Conservation (phyloP, 768 basidiomycete species). For the Clavulina sp. region DNA sequence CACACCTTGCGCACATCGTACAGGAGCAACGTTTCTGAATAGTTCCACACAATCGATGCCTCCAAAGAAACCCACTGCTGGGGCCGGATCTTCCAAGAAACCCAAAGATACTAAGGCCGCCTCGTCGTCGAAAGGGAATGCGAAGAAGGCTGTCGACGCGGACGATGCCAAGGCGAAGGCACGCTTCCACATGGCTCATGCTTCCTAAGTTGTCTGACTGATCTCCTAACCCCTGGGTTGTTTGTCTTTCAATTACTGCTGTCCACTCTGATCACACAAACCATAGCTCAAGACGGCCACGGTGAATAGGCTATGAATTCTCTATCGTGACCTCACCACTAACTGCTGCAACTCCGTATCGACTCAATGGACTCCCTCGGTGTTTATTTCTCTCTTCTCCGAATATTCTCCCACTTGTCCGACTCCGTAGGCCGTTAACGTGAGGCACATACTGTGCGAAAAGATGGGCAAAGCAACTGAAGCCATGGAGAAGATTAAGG, state of each 20-base stretch:
- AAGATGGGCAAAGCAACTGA: conserved; percentile 68
- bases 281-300: background rate
- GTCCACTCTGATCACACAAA: no score
- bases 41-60: no score
- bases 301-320: no score
- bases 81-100: no score
- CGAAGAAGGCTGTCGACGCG: background rate
- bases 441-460: conserved; percentile 77
- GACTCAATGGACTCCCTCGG: no score
- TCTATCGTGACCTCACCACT: background rate
- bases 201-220: no score
- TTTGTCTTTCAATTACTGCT: background rate
- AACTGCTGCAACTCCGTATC: background rate
- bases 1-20: no score
- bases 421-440: conserved; percentile 35
- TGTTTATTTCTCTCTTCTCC: no score
- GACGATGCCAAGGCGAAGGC: background rate
- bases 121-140: background rate
- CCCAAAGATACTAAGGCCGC: background rate
- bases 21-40: no score
- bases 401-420: no score
- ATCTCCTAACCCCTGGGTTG: no score
- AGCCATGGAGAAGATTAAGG: conserved; percentile 65
- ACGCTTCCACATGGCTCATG: background rate
- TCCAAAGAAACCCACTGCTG: no score